Conservation (phyloP, 2,329 filamentous ascomycete species). For the Ilyonectria destructans region DNA sequence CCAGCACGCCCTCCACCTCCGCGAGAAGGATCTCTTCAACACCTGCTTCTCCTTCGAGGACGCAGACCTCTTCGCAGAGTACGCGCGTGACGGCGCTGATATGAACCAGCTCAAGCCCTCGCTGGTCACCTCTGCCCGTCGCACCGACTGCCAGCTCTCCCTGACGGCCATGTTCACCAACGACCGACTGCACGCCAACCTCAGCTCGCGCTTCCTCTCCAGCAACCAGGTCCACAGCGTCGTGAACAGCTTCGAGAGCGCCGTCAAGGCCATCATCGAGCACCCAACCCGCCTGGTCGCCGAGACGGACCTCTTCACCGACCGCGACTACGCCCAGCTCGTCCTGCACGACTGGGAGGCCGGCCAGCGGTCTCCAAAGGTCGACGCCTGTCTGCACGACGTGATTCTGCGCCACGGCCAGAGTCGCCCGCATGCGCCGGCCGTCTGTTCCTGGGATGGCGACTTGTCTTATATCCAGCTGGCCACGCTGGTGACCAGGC, state of each 20-base stretch:
- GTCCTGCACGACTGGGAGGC: slow-evolving; percentile 66
- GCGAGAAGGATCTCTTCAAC: slow-evolving; percentile 65
- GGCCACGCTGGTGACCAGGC: slow-evolving; percentile 55
- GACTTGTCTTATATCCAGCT: slow-evolving; percentile 61
- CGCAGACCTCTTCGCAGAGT: slow-evolving; percentile 45
- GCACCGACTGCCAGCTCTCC: slow-evolving; percentile 64
- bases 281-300: slow-evolving; percentile 60
- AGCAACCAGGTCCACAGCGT: slow-evolving; percentile 64
- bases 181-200: slow-evolving; percentile 60
- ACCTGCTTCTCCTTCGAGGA: slow-evolving; percentile 67
- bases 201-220: slow-evolving; percentile 63
- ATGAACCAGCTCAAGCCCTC: slow-evolving; percentile 9
- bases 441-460: slow-evolving; percentile 64
- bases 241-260: slow-evolving; percentile 68
- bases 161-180: slow-evolving; percentile 61
- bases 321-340: slow-evolving; percentile 70
- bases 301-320: slow-evolving; percentile 69
- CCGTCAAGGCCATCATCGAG: slow-evolving; percentile 64
- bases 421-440: slow-evolving; percentile 57
- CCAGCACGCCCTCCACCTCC: slow-evolving; percentile 62
- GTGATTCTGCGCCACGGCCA: slow-evolving; percentile 61
- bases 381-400: slow-evolving; percentile 62
- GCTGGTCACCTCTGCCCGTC: slow-evolving; percentile 50
- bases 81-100: background rate
- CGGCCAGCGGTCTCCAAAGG: slow-evolving; percentile 57